Conservation (phyloP, 495 filamentous ascomycete species). For the Aspergillus asperescens region DNA sequence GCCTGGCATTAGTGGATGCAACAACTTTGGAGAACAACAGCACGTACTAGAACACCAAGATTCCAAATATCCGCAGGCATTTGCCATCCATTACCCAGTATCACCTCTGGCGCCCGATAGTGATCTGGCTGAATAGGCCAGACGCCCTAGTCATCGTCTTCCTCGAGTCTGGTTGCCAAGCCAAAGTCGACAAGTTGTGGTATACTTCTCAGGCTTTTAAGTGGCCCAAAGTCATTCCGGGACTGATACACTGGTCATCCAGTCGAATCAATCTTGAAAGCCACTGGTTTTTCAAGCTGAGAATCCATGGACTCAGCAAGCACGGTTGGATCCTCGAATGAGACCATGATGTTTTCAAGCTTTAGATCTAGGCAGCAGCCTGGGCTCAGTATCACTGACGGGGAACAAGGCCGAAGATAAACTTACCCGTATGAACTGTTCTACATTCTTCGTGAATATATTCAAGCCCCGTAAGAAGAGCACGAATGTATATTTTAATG, state of each 20-base stretch:
- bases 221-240: constrained; percentile 38
- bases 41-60: constrained; percentile 46
- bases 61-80: constrained; percentile 45
- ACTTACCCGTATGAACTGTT: constrained; percentile 35
- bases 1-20: constrained; percentile 22
- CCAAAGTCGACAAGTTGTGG: constrained; percentile 85
- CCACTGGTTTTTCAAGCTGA: constrained; percentile 35
- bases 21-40: constrained; percentile 19
- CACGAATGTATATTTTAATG: constrained; percentile 34
- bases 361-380: constrained; percentile 39
- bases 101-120: constrained; percentile 45
- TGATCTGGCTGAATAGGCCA: constrained; percentile 43
- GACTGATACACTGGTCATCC: constrained; percentile 36
- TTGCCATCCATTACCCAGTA: constrained; percentile 42
- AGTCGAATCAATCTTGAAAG: constrained; percentile 33
- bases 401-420: too few species aligned
- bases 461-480: constrained; percentile 39
- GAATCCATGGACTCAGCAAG: constrained; percentile 37
- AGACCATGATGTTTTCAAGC: constrained; percentile 44
- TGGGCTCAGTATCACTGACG: too few species aligned
- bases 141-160: constrained; percentile 32
- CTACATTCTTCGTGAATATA: constrained; percentile 41
- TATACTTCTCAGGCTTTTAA: constrained; percentile 31
- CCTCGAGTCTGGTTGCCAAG: constrained; percentile 60
- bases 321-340: constrained; percentile 40